Conservation (phyloP, 148 eudicot species). For the Spergularia marina region DNA sequence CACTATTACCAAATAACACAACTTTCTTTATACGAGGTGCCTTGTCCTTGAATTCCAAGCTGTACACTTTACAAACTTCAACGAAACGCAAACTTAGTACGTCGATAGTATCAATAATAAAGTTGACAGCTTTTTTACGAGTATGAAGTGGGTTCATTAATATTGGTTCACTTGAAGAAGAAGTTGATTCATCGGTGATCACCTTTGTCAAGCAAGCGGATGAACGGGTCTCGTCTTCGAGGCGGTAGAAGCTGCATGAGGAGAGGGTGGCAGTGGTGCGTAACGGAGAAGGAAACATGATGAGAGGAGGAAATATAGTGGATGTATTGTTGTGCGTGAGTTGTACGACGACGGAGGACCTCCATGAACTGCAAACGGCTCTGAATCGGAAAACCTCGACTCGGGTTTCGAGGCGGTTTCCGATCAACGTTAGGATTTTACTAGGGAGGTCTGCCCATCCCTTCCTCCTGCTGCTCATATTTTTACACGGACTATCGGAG, state of each 20-base stretch:
- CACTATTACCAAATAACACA: not conserved
- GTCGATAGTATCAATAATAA: not conserved
- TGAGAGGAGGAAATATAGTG: not conserved
- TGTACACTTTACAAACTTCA: not conserved
- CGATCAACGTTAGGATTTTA: slow-evolving; percentile 13
- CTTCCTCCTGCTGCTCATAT: no score
- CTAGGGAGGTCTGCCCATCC: slow-evolving; percentile 14
- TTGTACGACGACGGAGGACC: slow-evolving; percentile 3
- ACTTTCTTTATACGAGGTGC: not conserved
- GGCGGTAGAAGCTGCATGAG: slow-evolving; percentile 9
- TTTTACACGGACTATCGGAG: no score
- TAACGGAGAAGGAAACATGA: not conserved
- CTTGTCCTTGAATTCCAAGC: not conserved
- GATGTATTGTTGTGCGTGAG: not conserved
- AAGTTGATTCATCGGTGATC: not conserved
- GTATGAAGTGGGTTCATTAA: not conserved
- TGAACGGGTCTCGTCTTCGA: not conserved
- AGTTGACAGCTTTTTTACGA: no score
- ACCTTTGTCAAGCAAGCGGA: not conserved
- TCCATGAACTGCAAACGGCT: slow-evolving; percentile 21
- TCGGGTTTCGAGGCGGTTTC: not conserved
- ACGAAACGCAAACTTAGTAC: slow-evolving; percentile 4
- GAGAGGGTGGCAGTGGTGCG: not conserved
- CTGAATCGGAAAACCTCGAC: not conserved
- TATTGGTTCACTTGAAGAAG: not conserved